A percentile compares a stretch with the other conserved stretches of the same genome.
Evolutionary conservation across 2,329 filamentous ascomycete genomes (phyloP).

Genomic region (Fusarium sp.): DNA sequence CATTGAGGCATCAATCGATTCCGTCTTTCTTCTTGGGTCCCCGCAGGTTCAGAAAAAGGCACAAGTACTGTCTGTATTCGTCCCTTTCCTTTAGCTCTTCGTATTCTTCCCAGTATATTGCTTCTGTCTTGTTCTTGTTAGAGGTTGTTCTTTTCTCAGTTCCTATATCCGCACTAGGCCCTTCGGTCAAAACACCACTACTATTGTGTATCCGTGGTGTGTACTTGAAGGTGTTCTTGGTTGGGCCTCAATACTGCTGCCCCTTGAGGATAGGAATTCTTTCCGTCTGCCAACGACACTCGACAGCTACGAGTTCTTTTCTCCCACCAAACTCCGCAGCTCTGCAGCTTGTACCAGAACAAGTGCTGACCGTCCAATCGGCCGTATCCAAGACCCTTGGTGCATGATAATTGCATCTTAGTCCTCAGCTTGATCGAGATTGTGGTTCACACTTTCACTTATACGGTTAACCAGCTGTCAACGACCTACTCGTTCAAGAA

Average conservation of each 20-base stretch:
- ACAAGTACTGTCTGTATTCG: conserved; percentile 1
- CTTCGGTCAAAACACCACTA: not conserved
- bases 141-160: not conserved
- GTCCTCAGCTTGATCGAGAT: conserved; percentile 18
- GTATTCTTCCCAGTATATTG: conserved; percentile 5
- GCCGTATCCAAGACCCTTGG: conserved; percentile 12
- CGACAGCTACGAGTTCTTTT: conserved; percentile 2
- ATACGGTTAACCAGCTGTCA: conserved; percentile 15
- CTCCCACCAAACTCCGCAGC: conserved; percentile 24
- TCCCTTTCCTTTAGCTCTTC: conserved; percentile 16
- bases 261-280: conserved; percentile 11
- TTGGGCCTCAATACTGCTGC: conserved; percentile 6
- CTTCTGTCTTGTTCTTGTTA: not conserved
- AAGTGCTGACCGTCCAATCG: conserved; percentile 26
- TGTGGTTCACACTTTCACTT: conserved; percentile 33
- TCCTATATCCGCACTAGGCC: conserved; percentile 2
- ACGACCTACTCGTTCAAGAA: conserved; percentile 2
- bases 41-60: conserved; percentile 9
- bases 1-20: conserved; percentile 22
- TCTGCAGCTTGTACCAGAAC: conserved; percentile 18
- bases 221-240: conserved; percentile 1
- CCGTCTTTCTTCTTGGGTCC: conserved; percentile 23
- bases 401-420: conserved; percentile 19
- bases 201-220: conserved; percentile 3
- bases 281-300: conserved; percentile 8